Evolutionary conservation across 1,284 basidiomycete genomes (phyloP).

Genomic region (Salmacisia buchloeana): DNA sequence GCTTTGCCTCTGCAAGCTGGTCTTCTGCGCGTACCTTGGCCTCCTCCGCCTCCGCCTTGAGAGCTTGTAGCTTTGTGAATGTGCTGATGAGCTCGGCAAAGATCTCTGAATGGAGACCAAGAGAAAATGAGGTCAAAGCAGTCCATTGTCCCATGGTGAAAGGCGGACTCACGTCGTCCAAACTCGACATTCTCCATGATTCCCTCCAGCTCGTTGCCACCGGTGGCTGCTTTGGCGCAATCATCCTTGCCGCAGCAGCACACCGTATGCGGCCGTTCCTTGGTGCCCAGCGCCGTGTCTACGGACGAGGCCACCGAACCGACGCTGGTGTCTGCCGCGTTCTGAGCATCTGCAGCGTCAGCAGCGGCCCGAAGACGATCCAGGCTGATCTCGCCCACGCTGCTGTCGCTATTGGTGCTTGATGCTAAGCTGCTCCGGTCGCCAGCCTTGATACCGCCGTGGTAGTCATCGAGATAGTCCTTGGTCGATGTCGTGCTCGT

Average conservation of each 20-base stretch:
- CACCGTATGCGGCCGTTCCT: neutral
- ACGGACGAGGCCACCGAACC: neutral
- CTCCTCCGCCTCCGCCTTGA: conserved; percentile 4
- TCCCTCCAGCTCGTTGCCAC: neutral
- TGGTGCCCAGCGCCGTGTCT: neutral
- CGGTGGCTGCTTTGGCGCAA: neutral
- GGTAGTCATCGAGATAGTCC: conserved; percentile 4
- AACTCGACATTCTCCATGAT: conserved; percentile 3
- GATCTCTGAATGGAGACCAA: neutral
- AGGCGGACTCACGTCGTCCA: neutral
- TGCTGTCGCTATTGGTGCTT: conserved; percentile 1
- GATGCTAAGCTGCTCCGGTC: conserved; percentile 5
- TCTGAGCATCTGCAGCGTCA: neutral
- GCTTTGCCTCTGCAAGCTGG: neutral
- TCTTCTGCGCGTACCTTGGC: neutral
- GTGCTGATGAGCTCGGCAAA: conserved; percentile 1
- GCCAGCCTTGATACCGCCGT: neutral
- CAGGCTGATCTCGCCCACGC: conserved; percentile 1
- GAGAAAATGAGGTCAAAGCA: neutral
- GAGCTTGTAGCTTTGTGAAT: neutral
- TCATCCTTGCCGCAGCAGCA: conserved; percentile 2
- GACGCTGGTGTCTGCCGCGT: neutral
- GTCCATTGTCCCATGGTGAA: neutral
- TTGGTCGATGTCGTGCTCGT: neutral
- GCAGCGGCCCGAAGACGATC: neutral